Conservation (phyloP, 2,329 filamentous ascomycete species). For the Neonectria neomacrospora region DNA sequence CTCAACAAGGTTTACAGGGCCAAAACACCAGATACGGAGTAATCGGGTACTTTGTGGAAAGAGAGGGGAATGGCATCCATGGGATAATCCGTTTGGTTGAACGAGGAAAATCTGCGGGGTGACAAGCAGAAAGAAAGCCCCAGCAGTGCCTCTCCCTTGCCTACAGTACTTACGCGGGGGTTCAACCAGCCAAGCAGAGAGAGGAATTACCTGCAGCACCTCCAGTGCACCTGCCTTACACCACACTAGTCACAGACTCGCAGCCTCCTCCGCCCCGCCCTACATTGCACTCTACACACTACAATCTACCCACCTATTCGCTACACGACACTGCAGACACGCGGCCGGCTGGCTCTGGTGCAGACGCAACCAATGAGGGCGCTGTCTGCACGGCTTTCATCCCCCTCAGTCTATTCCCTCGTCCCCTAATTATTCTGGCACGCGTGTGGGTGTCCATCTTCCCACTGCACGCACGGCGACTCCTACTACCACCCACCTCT, state of each 20-base stretch:
- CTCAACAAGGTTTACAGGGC: constrained; percentile 24
- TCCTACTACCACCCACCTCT: background rate
- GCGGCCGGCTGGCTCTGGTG: constrained; percentile 24
- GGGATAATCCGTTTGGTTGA: constrained; percentile 12
- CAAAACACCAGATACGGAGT: constrained; percentile 8
- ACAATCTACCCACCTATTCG: constrained; percentile 13
- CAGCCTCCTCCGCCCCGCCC: constrained; percentile 17
- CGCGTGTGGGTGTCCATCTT: background rate
- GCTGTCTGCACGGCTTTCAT: constrained; percentile 6
- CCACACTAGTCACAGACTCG: constrained; percentile 3
- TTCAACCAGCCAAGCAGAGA: constrained; percentile 21
- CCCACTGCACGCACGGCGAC: background rate
- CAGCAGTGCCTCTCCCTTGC: constrained; percentile 6
- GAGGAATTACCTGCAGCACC: constrained; percentile 22
- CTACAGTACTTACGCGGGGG: background rate
- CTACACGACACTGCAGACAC: constrained; percentile 23
- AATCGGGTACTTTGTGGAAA: background rate
- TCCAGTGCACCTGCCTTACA: constrained; percentile 14
- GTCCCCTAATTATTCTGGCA: constrained; percentile 14
- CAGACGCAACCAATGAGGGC: constrained; percentile 12
- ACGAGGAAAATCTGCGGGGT: constrained; percentile 15
- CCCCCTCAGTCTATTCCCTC: constrained; percentile 16
- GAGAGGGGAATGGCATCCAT: constrained; percentile 18
- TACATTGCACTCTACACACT: constrained; percentile 10
- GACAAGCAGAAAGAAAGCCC: constrained; percentile 18